Evolutionary conservation across 257 asterid species (phyloP), one percentile per base, ranked within the genome.

Genomic region (Nicotiana attenuata): DNA sequence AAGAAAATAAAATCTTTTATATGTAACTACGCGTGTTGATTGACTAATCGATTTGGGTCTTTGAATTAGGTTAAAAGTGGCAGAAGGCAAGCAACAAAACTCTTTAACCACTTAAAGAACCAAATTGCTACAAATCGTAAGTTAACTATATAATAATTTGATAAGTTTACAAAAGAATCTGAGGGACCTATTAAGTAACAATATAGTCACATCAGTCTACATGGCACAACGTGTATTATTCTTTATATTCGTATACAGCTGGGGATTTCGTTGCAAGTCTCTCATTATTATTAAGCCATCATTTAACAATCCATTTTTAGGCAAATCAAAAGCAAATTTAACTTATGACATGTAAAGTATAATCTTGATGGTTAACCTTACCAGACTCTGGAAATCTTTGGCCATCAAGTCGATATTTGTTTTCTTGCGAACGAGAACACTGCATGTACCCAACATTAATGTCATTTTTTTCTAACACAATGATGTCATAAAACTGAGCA

Each of bases 341-440:
- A 38, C 57, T 10, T 41, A 0, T 13, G 50, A 9, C 50, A 41
- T 41, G 50, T 41, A 41, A 41, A 41, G 50, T 2, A 41, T 41
- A n/a, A 24, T 31, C 16, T 26, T 71, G 47, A 35, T 35, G 20
- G 57, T 71, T 35, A 80, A 33, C 85, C 95, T 86, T 69, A 95
- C 97, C 93, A 94, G 83, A 82, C 68, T 82, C 73, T 89, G 90
- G 78, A 96, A 89, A 87, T 96, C 97, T 82, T 77, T 68, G 52
- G 96, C 93, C 90, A 94, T 92, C 90, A 89, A 86, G 78, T 88
- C 90, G 14, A 88, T 92, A 81, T 92, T 94, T 5, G 85, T 82
- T 85, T 91, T 93, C 76, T 45, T 91, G 50, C 98, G 94, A 57
- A 89, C 79, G 77, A 94, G 87, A 85, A 92, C 99, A 75, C 99